phyloP scores from a whole-genome alignment of 257 asterid genomes.

The Voacanga thouarsii region DNA sequence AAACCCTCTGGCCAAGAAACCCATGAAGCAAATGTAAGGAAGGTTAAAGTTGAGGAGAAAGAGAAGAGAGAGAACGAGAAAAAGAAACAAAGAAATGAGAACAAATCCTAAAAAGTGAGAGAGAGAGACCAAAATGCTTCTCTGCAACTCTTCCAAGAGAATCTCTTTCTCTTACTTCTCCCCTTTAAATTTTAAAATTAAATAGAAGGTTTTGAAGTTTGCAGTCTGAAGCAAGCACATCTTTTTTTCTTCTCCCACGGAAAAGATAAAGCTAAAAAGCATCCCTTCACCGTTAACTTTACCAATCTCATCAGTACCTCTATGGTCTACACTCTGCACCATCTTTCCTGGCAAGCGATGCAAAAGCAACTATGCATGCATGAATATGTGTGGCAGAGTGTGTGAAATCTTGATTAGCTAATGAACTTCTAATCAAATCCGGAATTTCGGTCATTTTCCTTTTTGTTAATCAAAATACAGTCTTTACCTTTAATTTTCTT shows the following conservation, averaged over 20 bases:
- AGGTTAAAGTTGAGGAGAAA: constrained; percentile 27
- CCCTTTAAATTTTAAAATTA: constrained; percentile 17
- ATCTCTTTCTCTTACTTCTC: constrained; percentile 32
- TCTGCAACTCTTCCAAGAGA: constrained; percentile 46
- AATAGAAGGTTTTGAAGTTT: constrained; percentile 7
- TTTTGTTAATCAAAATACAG: neutral
- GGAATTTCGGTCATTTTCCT: neutral
- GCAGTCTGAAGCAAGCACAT: constrained; percentile 11
- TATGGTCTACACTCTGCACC: constrained; percentile 3
- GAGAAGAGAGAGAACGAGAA: constrained; percentile 22
- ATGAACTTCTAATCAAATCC: neutral
- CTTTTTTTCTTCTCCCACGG: constrained; percentile 32
- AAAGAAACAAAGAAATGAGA: constrained; percentile 21
- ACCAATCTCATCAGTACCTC: constrained; percentile 3
- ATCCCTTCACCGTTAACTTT: constrained; percentile 32
- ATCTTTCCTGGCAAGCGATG: constrained; percentile 1
- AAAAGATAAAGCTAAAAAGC: constrained; percentile 64
- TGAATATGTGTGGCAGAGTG: neutral
- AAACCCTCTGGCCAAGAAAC: constrained; percentile 16
- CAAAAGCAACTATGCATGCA: constrained; percentile 9
- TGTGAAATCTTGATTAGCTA: constrained; percentile 5
- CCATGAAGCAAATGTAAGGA: constrained; percentile 40
- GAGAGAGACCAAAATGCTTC: constrained; percentile 37
- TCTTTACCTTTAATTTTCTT: neutral
- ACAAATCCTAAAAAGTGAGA: constrained; percentile 23